Conservation (phyloP, 441 rosid species). For the Viola pubescens region DNA sequence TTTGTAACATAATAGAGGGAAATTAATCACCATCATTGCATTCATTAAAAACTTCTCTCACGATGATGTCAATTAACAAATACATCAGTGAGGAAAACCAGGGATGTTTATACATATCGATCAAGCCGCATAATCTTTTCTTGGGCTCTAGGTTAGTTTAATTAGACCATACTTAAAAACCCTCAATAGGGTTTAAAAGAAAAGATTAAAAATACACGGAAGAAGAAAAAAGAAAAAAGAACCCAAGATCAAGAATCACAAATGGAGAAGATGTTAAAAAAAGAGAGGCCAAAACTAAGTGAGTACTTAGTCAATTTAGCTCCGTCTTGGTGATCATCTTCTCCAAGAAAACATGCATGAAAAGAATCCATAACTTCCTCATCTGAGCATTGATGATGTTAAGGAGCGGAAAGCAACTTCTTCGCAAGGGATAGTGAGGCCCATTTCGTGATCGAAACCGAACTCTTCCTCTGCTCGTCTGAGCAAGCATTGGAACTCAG, state of each 20-base stretch:
- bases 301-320: slow-evolving; percentile 11
- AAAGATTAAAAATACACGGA: slow-evolving; percentile 8
- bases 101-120: slow-evolving; percentile 24
- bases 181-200: slow-evolving; percentile 21
- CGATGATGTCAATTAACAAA: slow-evolving; percentile 18
- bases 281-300: slow-evolving; percentile 26
- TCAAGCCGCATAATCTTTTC: slow-evolving; percentile 30
- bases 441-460: slow-evolving; percentile 92
- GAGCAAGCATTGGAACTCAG: slow-evolving; percentile 70
- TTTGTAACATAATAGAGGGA: background rate
- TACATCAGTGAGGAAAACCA: slow-evolving; percentile 52
- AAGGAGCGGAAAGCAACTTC: slow-evolving; percentile 80
- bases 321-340: slow-evolving; percentile 39
- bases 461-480: slow-evolving; percentile 89
- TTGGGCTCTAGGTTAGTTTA: slow-evolving; percentile 30
- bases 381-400: slow-evolving; percentile 68
- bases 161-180: slow-evolving; percentile 29
- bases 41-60: slow-evolving; percentile 46
- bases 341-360: slow-evolving; percentile 18
- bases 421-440: slow-evolving; percentile 93
- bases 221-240: background rate
- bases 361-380: slow-evolving; percentile 16
- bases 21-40: background rate
- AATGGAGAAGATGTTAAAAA: slow-evolving; percentile 36
- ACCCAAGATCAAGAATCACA: slow-evolving; percentile 20